These are phyloP conservation scores for Aspergillus candidus DNA, from an alignment of 2,329 filamentous ascomycete genomes.

Conservation along the genomic window DNA sequence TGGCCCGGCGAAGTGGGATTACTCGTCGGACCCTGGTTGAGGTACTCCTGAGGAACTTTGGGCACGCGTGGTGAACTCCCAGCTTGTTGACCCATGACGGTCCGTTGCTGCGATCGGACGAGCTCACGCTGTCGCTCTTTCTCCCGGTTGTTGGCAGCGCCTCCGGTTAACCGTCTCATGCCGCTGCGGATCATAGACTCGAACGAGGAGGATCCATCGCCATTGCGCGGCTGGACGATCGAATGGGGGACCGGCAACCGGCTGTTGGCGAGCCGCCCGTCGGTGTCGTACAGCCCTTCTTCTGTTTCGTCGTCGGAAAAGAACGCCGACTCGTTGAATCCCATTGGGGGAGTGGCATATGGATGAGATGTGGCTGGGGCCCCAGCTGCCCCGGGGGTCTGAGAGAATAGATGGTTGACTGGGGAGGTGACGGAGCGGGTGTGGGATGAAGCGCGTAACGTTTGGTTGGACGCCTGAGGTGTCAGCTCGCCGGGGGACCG, in stretches of 20 bases:
- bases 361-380: conserved; percentile 18
- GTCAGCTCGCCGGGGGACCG: conserved; percentile 43
- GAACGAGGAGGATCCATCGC: conserved; percentile 38
- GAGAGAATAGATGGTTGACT: conserved; percentile 45
- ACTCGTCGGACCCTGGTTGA: conserved; percentile 29
- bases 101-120: conserved; percentile 39
- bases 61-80: conserved; percentile 41
- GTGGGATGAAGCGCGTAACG: conserved; percentile 63
- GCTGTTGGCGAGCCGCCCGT: conserved; percentile 53
- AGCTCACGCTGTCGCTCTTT: conserved; percentile 42
- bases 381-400: conserved; percentile 9
- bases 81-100: conserved; percentile 26
- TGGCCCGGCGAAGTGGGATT: conserved; percentile 32
- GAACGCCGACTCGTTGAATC: conserved; percentile 52
- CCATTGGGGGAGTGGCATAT: conserved; percentile 47
- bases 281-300: conserved; percentile 73
- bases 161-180: conserved; percentile 43
- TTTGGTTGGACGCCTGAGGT: conserved; percentile 25
- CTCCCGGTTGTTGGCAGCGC: conserved; percentile 35
- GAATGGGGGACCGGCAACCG: conserved; percentile 18
- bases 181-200: conserved; percentile 42
- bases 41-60: conserved; percentile 44
- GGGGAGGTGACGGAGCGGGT: conserved; percentile 81
- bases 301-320: conserved; percentile 73
- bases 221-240: conserved; percentile 26